Conservation (phyloP, 495 filamentous ascomycete genomes). For the Penicillium simplicissimum region DNA sequence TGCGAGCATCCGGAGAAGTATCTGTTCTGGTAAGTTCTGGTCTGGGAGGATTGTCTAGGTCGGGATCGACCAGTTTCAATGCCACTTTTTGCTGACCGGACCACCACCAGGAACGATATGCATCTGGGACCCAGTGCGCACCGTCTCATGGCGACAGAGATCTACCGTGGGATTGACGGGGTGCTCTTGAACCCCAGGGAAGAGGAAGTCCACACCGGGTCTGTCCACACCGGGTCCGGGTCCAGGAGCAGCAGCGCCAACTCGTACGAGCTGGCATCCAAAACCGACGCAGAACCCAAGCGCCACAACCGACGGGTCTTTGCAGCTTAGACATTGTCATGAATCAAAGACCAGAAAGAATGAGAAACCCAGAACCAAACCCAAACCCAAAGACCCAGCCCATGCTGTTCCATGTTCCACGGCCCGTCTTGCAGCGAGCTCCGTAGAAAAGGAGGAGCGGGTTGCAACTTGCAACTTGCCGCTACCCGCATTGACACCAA, state of each 20-base stretch:
- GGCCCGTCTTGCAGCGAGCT: background rate
- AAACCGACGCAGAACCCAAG: background rate
- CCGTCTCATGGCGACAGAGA: constrained; percentile 47
- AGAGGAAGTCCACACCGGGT: background rate
- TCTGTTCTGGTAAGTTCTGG: constrained; percentile 51
- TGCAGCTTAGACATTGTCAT: constrained; percentile 33
- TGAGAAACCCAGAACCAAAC: no score
- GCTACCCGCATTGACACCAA: background rate
- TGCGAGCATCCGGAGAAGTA: constrained; percentile 51
- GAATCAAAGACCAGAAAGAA: constrained; percentile 4
- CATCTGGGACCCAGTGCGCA: constrained; percentile 51
- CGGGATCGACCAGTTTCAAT: constrained; percentile 12
- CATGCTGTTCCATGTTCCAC: background rate
- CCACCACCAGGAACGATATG: constrained; percentile 50
- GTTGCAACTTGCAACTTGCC: background rate
- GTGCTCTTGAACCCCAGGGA: constrained; percentile 30
- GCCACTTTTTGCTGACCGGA: constrained; percentile 9
- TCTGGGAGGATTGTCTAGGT: background rate
- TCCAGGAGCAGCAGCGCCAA: background rate
- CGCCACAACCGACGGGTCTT: constrained; percentile 28
- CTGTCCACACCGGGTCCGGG: background rate
- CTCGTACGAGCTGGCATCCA: background rate
- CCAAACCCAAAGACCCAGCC: background rate
- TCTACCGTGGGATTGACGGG: constrained; percentile 47
- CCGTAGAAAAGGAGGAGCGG: background rate